Conservation (phyloP, 164 flowering plant species). For the Stephania yunnanensis region DNA sequence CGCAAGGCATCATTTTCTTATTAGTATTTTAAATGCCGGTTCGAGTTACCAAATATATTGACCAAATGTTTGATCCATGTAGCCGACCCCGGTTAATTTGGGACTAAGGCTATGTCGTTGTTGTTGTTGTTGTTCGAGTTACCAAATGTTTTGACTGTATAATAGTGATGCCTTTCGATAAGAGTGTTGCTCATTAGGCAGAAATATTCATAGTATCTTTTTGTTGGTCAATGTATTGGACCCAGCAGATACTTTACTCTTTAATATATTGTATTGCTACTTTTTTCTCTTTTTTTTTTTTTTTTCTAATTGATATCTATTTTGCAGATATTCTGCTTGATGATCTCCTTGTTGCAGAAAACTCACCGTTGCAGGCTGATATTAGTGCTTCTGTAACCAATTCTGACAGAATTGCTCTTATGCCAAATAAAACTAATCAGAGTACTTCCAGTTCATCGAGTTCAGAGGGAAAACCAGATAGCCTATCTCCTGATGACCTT, state of each 20-base stretch:
- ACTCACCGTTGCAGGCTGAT: conserved; percentile 71
- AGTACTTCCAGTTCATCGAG: conserved; percentile 24
- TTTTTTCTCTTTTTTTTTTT: neutral
- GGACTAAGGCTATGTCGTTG: no score
- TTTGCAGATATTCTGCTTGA: conserved; percentile 76
- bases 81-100: no score
- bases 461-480: conserved; percentile 32
- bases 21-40: no score
- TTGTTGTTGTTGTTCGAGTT: no score
- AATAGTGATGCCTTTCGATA: neutral
- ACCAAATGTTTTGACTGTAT: neutral
- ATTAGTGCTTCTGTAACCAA: conserved; percentile 34
- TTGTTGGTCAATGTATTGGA: neutral
- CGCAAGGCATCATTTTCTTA: neutral
- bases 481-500: conserved; percentile 28
- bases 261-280: neutral
- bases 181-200: neutral
- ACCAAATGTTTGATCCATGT: no score
- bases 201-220: neutral
- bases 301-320: neutral
- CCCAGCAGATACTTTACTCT: neutral
- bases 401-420: conserved; percentile 47
- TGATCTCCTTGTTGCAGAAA: conserved; percentile 87
- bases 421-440: conserved; percentile 34
- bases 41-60: neutral